Base-by-base conservation (phyloP, 768 basidiomycete species). In the Cytidiella melzeri region DNA sequence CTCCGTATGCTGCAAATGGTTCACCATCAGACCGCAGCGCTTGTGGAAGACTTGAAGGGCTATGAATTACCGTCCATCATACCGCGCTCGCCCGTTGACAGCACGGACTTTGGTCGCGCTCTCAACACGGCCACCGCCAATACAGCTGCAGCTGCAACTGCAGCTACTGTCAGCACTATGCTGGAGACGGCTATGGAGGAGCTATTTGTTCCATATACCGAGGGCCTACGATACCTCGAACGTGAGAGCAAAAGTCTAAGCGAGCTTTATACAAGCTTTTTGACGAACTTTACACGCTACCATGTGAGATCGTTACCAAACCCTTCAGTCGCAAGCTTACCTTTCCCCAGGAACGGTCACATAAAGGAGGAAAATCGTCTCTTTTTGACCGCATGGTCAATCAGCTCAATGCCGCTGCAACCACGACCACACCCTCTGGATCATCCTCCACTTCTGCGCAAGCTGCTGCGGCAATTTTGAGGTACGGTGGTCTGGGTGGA, bases 111-210 rank as follows among this genome's bases (percentile, higher is more conserved):
- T 60, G 74, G 77, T 25, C 69, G 74, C 47, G 75, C 78, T 2
- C 60, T 84, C 23, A 71, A 69, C 20, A 73, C 73, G 13, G 53
- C 67, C n/a, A 60, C 71, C 3, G 68, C 77, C 20, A 63, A 74
- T 28, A 68, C 73, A 15, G 61, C 72, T 1, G 59, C 74, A 20
- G 69, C 73, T 0, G 67, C 76, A 7, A 74, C 79, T 7, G 73
- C 78, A 12, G 69, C 77, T 5, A 76, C 83, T n/a, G 77, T 87
- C 58, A 75, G 83, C 59, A 71, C 79, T 1, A 92, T 97, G 89
- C 74, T 99, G n/a, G 96, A 98, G 64, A 83, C 81, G 6, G 89
- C 92, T 6, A 84, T 96, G 80, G 96, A 97, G 54, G 96, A 98
- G 61, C 77, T 98, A 18, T 98, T 98, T 55, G 81, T 93, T 19